phyloP scores from a whole-genome alignment of 1,284 basidiomycete genomes.

The Fistulinella cinereoalba region DNA sequence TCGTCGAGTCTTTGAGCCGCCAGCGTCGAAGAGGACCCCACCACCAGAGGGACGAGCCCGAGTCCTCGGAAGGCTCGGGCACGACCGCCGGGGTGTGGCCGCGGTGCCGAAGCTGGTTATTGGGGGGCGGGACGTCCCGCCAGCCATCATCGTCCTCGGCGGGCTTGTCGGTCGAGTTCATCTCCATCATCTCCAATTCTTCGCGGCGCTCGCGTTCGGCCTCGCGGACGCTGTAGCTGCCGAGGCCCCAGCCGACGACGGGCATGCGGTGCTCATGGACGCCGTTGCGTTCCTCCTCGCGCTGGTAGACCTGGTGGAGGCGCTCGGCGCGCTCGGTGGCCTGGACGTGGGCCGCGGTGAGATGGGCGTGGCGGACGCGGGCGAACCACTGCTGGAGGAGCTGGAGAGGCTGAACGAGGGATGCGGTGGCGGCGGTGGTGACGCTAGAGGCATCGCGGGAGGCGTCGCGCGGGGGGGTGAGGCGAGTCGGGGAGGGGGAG shows the following conservation, averaged over 20 bases:
- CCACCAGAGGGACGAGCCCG: conserved; percentile 58
- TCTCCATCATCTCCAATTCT: conserved; percentile 13
- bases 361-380: conserved; percentile 60
- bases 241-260: conserved; percentile 65
- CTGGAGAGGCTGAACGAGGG: conserved; percentile 35
- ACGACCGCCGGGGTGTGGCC: conserved; percentile 3
- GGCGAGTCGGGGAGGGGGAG: neutral
- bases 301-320: conserved; percentile 53
- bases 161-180: conserved; percentile 15
- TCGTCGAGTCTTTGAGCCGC: conserved; percentile 72
- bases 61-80: conserved; percentile 12
- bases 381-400: conserved; percentile 52
- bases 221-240: conserved; percentile 60
- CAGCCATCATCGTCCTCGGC: conserved; percentile 16
- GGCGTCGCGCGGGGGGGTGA: neutral
- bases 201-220: conserved; percentile 25
- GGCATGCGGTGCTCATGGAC: conserved; percentile 22
- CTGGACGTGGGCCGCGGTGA: conserved; percentile 62
- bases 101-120: conserved; percentile 6
- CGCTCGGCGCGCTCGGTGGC: conserved; percentile 62
- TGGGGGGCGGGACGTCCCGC: conserved; percentile 14
- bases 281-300: conserved; percentile 35
- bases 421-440: neutral
- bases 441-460: conserved; percentile 11
- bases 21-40: conserved; percentile 73